These are phyloP conservation scores for Polygonum maritimum DNA, from an alignment of 148 eudicot species.

Conservation along the genomic window DNA sequence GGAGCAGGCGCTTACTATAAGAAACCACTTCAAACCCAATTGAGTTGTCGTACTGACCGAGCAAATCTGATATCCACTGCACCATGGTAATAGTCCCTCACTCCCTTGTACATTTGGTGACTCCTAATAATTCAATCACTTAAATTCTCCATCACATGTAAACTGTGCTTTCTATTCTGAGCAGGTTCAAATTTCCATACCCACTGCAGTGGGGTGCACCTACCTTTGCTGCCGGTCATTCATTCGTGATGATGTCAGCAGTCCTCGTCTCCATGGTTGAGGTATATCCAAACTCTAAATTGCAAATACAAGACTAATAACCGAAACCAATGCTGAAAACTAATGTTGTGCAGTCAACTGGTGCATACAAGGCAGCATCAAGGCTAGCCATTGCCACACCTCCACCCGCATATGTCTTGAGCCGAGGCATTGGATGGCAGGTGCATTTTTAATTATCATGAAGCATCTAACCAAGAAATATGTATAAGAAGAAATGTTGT, in stretches of 20 bases:
- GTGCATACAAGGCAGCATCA: slow-evolving; percentile 94
- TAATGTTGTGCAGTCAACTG: slow-evolving; percentile 63
- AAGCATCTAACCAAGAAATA: not conserved
- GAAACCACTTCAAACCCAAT: slow-evolving; percentile 54
- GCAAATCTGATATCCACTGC: slow-evolving; percentile 82
- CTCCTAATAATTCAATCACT: not conserved
- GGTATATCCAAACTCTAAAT: slow-evolving; percentile 31
- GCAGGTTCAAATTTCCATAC: slow-evolving; percentile 95
- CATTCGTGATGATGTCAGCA: slow-evolving; percentile 95
- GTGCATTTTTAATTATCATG: slow-evolving; percentile 19
- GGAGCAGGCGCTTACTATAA: slow-evolving; percentile 86
- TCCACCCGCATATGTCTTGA: slow-evolving; percentile 96
- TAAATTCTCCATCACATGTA: not conserved
- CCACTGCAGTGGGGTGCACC: slow-evolving; percentile 99
- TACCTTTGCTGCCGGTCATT: slow-evolving; percentile 86
- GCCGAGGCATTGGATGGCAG: slow-evolving; percentile 99
- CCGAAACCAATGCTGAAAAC: not conserved
- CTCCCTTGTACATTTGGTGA: not conserved
- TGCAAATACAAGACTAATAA: not conserved
- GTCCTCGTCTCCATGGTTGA: slow-evolving; percentile 97
- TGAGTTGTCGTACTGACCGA: slow-evolving; percentile 87
- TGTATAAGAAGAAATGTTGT: not conserved
- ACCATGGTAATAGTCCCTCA: slow-evolving; percentile 53
- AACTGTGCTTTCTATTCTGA: not conserved
- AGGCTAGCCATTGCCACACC: slow-evolving; percentile 99